phyloP scores from a whole-genome alignment of 805 yeast genomes.

The Dipodascus geniculatus region DNA sequence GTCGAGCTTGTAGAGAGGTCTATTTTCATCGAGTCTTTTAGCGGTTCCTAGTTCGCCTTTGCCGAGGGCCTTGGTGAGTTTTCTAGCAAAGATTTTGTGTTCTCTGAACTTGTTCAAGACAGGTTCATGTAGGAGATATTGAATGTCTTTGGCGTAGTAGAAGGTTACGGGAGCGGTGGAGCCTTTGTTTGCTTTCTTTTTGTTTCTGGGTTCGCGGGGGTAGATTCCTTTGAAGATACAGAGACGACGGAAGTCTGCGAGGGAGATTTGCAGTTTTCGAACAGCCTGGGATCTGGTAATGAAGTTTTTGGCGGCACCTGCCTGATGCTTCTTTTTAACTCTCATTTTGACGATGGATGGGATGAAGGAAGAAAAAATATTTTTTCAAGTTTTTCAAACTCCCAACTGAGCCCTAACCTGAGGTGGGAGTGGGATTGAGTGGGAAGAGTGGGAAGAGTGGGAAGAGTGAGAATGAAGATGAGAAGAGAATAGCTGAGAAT shows the following conservation, averaged over 20 bases:
- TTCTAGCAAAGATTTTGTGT: slow-evolving; percentile 88
- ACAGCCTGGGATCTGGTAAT: slow-evolving; percentile 93
- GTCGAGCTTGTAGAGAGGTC: slow-evolving; percentile 80
- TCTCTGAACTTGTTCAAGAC: slow-evolving; percentile 84
- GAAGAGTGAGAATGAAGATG: neutral
- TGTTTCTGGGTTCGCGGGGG: slow-evolving; percentile 92
- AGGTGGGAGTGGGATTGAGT: neutral
- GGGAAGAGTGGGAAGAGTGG: neutral
- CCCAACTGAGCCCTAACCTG: neutral
- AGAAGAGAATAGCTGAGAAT: neutral
- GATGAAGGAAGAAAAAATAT: neutral
- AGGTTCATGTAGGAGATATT: slow-evolving; percentile 91
- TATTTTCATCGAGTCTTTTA: slow-evolving; percentile 64
- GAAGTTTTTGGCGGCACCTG: slow-evolving; percentile 87
- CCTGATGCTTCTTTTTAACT: slow-evolving; percentile 69
- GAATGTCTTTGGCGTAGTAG: slow-evolving; percentile 88
- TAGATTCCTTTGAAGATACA: slow-evolving; percentile 97
- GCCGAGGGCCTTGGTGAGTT: slow-evolving; percentile 79
- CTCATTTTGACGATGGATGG: slow-evolving; percentile 23
- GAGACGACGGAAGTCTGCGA: slow-evolving; percentile 87
- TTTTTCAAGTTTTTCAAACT: slow-evolving; percentile 5
- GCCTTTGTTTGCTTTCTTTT: slow-evolving; percentile 94
- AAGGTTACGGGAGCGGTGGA: slow-evolving; percentile 95
- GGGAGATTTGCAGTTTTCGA: slow-evolving; percentile 77
- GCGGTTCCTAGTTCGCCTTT: slow-evolving; percentile 89